Evolutionary conservation across 2,329 filamentous ascomycete genomes (phyloP).

Genomic region (Myrmaecium sp.): DNA sequence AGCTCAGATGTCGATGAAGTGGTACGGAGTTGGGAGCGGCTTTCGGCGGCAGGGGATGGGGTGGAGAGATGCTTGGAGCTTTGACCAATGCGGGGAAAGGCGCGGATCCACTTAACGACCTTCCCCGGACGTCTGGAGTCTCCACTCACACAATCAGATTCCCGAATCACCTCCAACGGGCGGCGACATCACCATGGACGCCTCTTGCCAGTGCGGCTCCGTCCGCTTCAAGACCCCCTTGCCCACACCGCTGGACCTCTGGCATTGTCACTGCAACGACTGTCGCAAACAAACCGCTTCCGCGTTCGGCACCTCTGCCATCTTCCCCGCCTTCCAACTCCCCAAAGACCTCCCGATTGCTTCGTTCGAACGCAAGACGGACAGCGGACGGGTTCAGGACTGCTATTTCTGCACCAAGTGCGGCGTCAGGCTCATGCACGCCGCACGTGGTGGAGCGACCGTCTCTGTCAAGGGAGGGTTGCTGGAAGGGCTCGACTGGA

Average conservation of each 20-base stretch:
- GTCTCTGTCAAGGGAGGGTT: slow-evolving; percentile 52
- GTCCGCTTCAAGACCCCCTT: slow-evolving; percentile 46
- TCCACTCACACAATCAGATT: no score
- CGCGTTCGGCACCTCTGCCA: slow-evolving; percentile 52
- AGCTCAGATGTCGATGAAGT: no score
- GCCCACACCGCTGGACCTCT: slow-evolving; percentile 43
- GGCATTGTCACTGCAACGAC: slow-evolving; percentile 53
- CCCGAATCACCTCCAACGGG: no score
- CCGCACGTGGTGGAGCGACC: slow-evolving; percentile 10
- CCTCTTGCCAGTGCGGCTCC: slow-evolving; percentile 46
- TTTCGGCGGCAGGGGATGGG: no score
- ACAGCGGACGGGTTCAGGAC: slow-evolving; percentile 10
- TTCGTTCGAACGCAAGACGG: slow-evolving; percentile 9
- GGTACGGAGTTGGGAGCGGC: no score
- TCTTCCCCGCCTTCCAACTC: slow-evolving; percentile 49
- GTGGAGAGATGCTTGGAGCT: no score
- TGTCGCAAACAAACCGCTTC: slow-evolving; percentile 49
- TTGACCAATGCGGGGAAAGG: no score
- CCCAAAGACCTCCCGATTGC: slow-evolving; percentile 21
- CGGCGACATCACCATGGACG: slow-evolving; percentile 13
- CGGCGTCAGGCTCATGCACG: slow-evolving; percentile 48
- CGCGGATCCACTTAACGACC: no score
- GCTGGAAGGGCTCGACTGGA: slow-evolving; percentile 36
- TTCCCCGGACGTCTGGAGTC: no score
- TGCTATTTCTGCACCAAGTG: slow-evolving; percentile 33